A percentile compares a stretch with the other conserved stretches of the same genome.
Conservation (phyloP, 2,329 filamentous ascomycete genomes). For the Talaromyces islandicus region DNA sequence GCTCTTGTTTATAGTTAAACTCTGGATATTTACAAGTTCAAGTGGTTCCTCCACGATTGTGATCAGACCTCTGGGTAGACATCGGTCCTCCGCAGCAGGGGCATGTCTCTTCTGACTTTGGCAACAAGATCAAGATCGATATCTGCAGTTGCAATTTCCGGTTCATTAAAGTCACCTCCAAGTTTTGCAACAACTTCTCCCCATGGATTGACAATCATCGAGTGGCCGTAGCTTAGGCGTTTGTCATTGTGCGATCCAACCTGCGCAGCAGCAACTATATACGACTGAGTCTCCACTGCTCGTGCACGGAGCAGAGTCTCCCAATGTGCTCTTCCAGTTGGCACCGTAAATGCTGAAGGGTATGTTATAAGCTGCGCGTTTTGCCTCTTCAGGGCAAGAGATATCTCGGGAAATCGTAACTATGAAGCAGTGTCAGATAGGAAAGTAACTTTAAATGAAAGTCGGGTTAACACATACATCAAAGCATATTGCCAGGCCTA, state of each 20-base stretch:
- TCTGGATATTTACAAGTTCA: neutral
- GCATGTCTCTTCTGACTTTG: constrained; percentile 52
- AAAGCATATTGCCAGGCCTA: constrained; percentile 83
- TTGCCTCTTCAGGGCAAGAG: constrained; percentile 58
- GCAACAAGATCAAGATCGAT: constrained; percentile 49
- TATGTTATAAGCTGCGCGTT: constrained; percentile 75
- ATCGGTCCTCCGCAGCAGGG: constrained; percentile 50
- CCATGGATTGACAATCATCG: constrained; percentile 83
- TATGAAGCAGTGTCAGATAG: constrained; percentile 16
- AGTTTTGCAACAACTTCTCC: constrained; percentile 64
- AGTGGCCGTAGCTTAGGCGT: constrained; percentile 76
- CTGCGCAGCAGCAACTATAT: constrained; percentile 82
- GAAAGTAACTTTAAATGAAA: neutral
- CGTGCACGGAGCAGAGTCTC: constrained; percentile 68
- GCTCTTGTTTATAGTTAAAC: neutral
- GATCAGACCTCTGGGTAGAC: constrained; percentile 42
- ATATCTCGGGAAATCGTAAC: constrained; percentile 73
- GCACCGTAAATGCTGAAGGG: constrained; percentile 83
- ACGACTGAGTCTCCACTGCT: constrained; percentile 84
- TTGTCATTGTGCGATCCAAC: constrained; percentile 68
- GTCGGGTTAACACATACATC: constrained; percentile 48
- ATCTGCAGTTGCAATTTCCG: constrained; percentile 46
- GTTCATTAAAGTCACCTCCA: constrained; percentile 42
- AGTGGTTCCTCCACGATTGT: neutral
- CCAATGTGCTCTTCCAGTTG: constrained; percentile 84